Evolutionary conservation across 129 eudicot genomes (phyloP).

Genomic region (Oenanthe sinensis): DNA sequence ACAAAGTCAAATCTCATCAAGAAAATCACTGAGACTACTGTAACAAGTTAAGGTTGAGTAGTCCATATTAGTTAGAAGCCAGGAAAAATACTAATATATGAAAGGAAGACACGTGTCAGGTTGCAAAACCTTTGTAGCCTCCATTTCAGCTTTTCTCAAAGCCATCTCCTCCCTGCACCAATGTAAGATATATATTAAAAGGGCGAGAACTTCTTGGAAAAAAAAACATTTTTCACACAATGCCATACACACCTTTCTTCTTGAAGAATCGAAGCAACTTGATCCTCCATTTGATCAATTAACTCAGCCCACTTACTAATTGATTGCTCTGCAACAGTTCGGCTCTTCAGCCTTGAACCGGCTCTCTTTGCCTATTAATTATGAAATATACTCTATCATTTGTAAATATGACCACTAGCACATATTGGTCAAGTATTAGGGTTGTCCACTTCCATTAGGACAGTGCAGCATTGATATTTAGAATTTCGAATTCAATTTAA

Average conservation of each 20-base stretch:
- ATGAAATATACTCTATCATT: background rate
- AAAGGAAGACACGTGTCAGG: background rate
- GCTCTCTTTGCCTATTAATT: constrained; percentile 64
- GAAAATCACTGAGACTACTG: background rate
- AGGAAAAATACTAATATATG: background rate
- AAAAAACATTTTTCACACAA: background rate
- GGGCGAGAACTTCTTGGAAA: background rate
- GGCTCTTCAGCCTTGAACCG: constrained; percentile 72
- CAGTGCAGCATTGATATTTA: background rate
- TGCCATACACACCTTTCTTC: constrained; percentile 63
- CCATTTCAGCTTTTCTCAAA: constrained; percentile 95
- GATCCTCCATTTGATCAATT: constrained; percentile 90
- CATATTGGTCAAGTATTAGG: background rate
- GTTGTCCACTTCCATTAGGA: no score
- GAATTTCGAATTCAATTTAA: background rate
- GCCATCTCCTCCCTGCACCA: constrained; percentile 88
- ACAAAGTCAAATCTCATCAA: background rate
- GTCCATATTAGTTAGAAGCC: background rate
- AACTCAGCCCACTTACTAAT: constrained; percentile 66
- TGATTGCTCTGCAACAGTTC: constrained; percentile 80
- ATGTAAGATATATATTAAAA: background rate
- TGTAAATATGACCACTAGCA: background rate
- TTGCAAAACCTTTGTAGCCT: constrained; percentile 62
- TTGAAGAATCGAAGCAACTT: constrained; percentile 61
- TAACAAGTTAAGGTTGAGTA: background rate